Percentiles rank a stretch among this genome's conserved stretches.
These are phyloP conservation scores for Parafenestella ontariensis DNA, from an alignment of 2,329 filamentous ascomycete genomes.

Conservation along the genomic window DNA sequence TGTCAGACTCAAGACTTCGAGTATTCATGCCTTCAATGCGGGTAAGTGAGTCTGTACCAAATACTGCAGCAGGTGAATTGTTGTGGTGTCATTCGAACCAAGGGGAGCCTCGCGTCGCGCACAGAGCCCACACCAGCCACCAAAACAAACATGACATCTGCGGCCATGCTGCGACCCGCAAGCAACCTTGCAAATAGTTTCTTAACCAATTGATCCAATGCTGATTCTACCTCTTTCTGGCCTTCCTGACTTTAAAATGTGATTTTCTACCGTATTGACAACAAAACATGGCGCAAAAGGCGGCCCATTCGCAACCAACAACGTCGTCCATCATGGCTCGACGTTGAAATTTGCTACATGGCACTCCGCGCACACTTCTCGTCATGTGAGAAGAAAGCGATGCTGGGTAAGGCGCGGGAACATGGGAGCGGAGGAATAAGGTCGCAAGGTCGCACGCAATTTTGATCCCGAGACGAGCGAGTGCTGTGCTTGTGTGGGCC, in stretches of 20 bases:
- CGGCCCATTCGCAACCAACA: conserved; percentile 18
- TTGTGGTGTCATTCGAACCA: conserved; percentile 33
- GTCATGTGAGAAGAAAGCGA: conserved; percentile 50
- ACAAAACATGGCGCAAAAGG: conserved; percentile 24
- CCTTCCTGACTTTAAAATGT: conserved; percentile 23
- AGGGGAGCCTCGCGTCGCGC: conserved; percentile 37
- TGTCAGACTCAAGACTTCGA: conserved; percentile 24
- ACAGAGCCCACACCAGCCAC: conserved; percentile 42
- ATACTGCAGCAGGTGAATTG: conserved; percentile 30
- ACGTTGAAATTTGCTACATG: conserved; percentile 52
- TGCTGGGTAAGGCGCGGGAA: conserved; percentile 49
- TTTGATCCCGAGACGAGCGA: conserved; percentile 48
- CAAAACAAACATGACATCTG: conserved; percentile 43
- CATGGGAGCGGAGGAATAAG: conserved; percentile 41
- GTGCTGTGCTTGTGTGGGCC: conserved; percentile 48
- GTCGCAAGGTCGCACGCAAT: conserved; percentile 46
- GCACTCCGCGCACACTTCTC: conserved; percentile 42
- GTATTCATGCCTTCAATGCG: conserved; percentile 17
- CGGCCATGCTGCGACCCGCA: conserved; percentile 38
- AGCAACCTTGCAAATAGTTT: conserved; percentile 41
- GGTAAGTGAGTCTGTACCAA: conserved; percentile 25
- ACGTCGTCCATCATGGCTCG: conserved; percentile 27
- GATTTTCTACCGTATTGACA: conserved; percentile 25
- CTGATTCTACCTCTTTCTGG: conserved; percentile 28
- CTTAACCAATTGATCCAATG: conserved; percentile 37